These are phyloP conservation scores for Rhizophagus prolifer DNA, from an alignment of 192 early-diverging fungal genomes.

Conservation along the genomic window DNA sequence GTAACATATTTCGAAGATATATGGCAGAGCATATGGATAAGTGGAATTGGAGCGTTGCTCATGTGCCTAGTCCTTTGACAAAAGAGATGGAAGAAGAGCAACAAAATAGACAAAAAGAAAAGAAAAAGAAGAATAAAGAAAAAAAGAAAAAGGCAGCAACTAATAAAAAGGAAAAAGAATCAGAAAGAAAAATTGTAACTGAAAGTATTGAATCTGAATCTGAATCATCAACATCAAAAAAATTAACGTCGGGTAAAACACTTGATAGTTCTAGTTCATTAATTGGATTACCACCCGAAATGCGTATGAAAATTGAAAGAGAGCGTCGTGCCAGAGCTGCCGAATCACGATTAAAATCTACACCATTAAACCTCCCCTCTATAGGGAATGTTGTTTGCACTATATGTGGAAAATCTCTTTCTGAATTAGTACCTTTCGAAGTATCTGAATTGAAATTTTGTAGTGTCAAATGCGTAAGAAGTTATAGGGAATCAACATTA, in stretches of 20 bases:
- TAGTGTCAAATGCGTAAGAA: conserved; percentile 46
- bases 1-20: conserved; percentile 73
- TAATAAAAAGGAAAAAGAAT: conserved; percentile 36
- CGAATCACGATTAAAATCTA: conserved; percentile 59
- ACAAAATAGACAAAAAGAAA: conserved; percentile 57
- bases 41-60: conserved; percentile 67
- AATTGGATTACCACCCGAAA: conserved; percentile 60
- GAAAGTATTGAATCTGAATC: conserved; percentile 30
- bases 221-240: conserved; percentile 1
- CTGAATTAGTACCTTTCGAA: conserved; percentile 66
- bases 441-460: conserved; percentile 69
- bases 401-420: conserved; percentile 60
- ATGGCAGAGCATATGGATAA: conserved; percentile 57
- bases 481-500: background rate
- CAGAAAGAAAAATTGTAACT: conserved; percentile 31
- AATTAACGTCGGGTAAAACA: conserved; percentile 27
- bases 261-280: conserved; percentile 32
- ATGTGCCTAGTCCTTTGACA: conserved; percentile 74
- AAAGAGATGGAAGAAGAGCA: conserved; percentile 70
- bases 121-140: conserved; percentile 60
- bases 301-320: conserved; percentile 67
- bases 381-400: conserved; percentile 53
- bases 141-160: conserved; percentile 54
- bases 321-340: conserved; percentile 79
- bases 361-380: conserved; percentile 28